phyloP scores from a whole-genome alignment of 805 yeast genomes.

The Ogataea allantospora region DNA sequence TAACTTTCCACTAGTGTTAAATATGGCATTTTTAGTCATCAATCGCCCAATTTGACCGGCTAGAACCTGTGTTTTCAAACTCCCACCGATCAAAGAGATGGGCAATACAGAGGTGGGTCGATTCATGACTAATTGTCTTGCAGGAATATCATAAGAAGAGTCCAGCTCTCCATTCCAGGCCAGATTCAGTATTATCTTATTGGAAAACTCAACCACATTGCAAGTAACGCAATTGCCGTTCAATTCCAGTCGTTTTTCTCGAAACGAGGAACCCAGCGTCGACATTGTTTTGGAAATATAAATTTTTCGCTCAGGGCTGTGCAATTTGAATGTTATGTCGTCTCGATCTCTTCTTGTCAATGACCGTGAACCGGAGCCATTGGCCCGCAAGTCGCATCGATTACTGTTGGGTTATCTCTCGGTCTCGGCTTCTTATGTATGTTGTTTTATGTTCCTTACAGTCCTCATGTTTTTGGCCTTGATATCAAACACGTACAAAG shows the following conservation, averaged over 20 bases:
- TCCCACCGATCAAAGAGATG: constrained; percentile 43
- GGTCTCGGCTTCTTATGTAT: constrained; percentile 18
- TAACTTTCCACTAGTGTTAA: constrained; percentile 47
- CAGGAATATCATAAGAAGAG: constrained; percentile 45
- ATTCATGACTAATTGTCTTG: constrained; percentile 13
- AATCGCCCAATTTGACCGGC: constrained; percentile 46
- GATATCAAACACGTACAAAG: constrained; percentile 15
- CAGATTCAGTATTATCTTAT: constrained; percentile 42
- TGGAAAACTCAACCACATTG: constrained; percentile 33
- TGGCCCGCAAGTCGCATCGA: constrained; percentile 13
- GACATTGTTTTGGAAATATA: not conserved
- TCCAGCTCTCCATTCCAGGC: constrained; percentile 46
- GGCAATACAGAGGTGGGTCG: constrained; percentile 16
- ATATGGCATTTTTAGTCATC: constrained; percentile 39
- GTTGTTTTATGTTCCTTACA: constrained; percentile 26
- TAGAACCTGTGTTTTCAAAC: constrained; percentile 45
- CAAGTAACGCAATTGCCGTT: constrained; percentile 21
- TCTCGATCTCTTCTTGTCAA: constrained; percentile 12
- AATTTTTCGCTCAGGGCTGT: constrained; percentile 2
- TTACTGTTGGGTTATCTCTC: constrained; percentile 9
- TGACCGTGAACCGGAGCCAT: constrained; percentile 11
- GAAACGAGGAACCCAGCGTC: constrained; percentile 1
- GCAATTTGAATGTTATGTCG: constrained; percentile 1
- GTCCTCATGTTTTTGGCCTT: constrained; percentile 27
- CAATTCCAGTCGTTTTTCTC: constrained; percentile 10